Conservation (phyloP, 495 filamentous ascomycete genomes). For the Lophiotrema nucula region DNA sequence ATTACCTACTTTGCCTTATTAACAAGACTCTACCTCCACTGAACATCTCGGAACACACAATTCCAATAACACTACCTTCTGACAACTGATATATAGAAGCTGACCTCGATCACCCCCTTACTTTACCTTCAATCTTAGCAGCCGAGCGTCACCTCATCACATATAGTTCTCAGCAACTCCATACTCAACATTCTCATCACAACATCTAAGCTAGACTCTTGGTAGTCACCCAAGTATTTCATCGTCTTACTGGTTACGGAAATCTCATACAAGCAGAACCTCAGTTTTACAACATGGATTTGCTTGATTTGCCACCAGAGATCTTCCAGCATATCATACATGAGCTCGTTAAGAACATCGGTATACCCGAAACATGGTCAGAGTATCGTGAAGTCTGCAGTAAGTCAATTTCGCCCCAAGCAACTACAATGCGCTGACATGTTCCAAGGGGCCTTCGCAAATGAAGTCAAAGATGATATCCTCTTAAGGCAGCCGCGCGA, state of each 20-base stretch:
- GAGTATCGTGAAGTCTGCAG: not conserved
- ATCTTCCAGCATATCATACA: not conserved
- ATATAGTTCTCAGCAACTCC: not conserved
- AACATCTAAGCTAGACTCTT: too few species aligned
- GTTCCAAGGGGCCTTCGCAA: not conserved
- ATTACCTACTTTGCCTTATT: too few species aligned
- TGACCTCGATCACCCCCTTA: too few species aligned
- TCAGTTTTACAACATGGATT: not conserved
- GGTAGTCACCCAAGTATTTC: too few species aligned
- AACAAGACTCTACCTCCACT: too few species aligned
- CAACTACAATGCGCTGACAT: not conserved
- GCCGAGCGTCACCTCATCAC: too few species aligned
- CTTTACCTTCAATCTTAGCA: too few species aligned
- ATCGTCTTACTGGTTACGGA: too few species aligned
- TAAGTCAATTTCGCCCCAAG: not conserved
- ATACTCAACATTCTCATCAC: not conserved
- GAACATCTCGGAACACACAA: too few species aligned
- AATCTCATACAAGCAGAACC: too few species aligned
- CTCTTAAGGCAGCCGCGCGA: not conserved
- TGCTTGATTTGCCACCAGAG: not conserved
- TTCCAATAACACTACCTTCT: too few species aligned
- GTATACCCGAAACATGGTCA: not conserved
- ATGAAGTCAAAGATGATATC: not conserved
- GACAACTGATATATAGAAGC: too few species aligned
- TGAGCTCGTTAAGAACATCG: not conserved